A percentile compares a stretch with the other conserved stretches of the same genome.
phyloP scores from a whole-genome alignment of 2,329 filamentous ascomycete genomes.

The Pseudocercospora vitis region DNA sequence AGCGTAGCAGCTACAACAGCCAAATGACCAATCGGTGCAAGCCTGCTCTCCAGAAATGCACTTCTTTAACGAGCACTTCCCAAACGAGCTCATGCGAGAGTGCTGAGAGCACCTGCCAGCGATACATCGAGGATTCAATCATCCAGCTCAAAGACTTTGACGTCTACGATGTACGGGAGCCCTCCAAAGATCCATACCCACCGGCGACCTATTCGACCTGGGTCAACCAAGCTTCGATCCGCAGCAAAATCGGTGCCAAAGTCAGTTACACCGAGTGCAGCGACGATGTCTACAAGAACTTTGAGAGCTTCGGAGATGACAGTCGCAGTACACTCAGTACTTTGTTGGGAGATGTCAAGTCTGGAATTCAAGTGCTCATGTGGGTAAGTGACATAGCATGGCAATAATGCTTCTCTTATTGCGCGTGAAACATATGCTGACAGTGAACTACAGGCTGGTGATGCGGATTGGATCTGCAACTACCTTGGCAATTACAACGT shows the following conservation, averaged over 20 bases:
- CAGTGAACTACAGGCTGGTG: conserved; percentile 44
- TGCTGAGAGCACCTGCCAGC: conserved; percentile 41
- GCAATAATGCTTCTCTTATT: conserved; percentile 60
- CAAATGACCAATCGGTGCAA: conserved; percentile 51
- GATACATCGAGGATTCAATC: conserved; percentile 41
- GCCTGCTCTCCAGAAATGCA: conserved; percentile 44
- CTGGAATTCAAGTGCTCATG: conserved; percentile 44
- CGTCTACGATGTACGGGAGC: conserved; percentile 48
- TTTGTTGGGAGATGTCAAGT: neutral
- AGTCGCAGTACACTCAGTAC: conserved; percentile 40
- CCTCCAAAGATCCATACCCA: conserved; percentile 42
- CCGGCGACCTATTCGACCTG: conserved; percentile 47
- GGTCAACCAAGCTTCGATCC: conserved; percentile 41
- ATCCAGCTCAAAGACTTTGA: conserved; percentile 10
- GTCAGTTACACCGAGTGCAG: conserved; percentile 43
- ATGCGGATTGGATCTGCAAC: conserved; percentile 61
- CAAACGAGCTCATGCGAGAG: conserved; percentile 36
- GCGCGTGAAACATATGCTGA: neutral
- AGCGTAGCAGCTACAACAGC: conserved; percentile 57
- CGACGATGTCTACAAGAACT: conserved; percentile 39
- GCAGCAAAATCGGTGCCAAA: conserved; percentile 50
- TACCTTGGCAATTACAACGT: conserved; percentile 53
- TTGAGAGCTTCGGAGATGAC: conserved; percentile 50
- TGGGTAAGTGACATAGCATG: conserved; percentile 51
- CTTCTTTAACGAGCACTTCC: conserved; percentile 29